Base-by-base conservation (phyloP, 2,329 filamentous ascomycete species). In the Neopestalotiopsis sp. region DNA sequence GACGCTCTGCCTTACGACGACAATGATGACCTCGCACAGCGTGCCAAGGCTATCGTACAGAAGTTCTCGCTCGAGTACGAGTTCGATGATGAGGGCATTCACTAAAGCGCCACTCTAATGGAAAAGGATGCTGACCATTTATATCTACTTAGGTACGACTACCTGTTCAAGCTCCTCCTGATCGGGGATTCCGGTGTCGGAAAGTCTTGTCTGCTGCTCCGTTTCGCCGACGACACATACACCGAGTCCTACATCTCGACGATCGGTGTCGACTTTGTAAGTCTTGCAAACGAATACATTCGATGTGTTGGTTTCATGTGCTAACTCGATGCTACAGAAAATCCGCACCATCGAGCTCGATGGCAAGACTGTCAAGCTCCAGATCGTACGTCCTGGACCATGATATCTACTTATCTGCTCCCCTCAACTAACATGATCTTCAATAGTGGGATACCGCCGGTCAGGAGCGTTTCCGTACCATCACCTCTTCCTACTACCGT, bases 111-210 rank as follows among this genome's bases (percentile, higher is more conserved):
- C 59, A 62, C 40, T 40, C 10, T 40, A 13, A 40, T 20, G 14
- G 59, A 9, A 34, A 40, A 40, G 28, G 34, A 49, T 57, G 13
- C 30, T 42, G 40, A 40, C 34, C n/a, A 5, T 28, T 28, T 42
- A 20, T 6, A 2, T 14, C 2, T 49, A 7, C 9, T 70, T 80
- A 98, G 96, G 96, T 99, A 99, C 93, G 96, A 99, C 84, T 99
- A 99, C 85, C 94, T 99, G 80, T 99, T 99, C 91, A 99, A 99
- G 91, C 94, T 99, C 75, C 94, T 99, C 85, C 95, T 99, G 88
- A 99, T 99, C 91, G 96, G 96, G 85, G 96, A 99, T 84, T 99
- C 96, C 83, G 96, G 96, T 91, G 96, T 99, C 80, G 96, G 96
- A 92, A 99, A 99, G 92, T 99, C 96, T 80, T 99, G 96, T 86